These are phyloP conservation scores for Annona squamosa DNA, from an alignment of 164 flowering plant genomes.

Conservation along the genomic window DNA sequence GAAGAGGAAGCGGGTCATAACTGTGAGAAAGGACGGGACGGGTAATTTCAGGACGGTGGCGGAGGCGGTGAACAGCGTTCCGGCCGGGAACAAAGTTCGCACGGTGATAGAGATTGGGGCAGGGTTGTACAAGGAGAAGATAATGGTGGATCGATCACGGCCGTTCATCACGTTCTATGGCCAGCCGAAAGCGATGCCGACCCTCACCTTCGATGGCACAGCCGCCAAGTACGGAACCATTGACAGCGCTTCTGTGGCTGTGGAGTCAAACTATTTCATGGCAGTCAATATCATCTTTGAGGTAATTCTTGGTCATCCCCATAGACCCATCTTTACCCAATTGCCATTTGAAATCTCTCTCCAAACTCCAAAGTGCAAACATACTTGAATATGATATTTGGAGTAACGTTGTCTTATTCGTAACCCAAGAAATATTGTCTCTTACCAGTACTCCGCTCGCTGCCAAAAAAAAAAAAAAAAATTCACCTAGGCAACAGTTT, in stretches of 20 bases:
- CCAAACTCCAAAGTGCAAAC: no score
- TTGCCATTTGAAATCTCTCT: no score
- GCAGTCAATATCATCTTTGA: conserved; percentile 40
- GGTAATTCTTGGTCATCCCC: conserved; percentile 16
- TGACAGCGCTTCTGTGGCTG: conserved; percentile 45
- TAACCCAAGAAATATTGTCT: no score
- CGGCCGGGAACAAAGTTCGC: conserved; percentile 30
- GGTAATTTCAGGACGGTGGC: conserved; percentile 54
- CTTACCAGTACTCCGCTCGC: no score
- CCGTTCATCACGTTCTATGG: conserved; percentile 50
- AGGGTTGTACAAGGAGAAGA: conserved; percentile 48
- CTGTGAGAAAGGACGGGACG: conserved; percentile 37
- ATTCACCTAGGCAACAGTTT: no score
- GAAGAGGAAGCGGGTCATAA: conserved; percentile 20
- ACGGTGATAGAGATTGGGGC: conserved; percentile 35
- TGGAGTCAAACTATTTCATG: conserved; percentile 37
- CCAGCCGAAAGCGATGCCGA: conserved; percentile 22
- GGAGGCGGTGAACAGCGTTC: conserved; percentile 49
- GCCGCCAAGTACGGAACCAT: conserved; percentile 41
- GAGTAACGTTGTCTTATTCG: no score
- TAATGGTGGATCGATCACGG: conserved; percentile 29
- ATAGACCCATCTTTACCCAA: no score
- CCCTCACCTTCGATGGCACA: conserved; percentile 29
- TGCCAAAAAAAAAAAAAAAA: no score
- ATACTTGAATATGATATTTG: no score